phyloP scores from a whole-genome alignment of 768 basidiomycete species.

The Lactarius evosmus region DNA sequence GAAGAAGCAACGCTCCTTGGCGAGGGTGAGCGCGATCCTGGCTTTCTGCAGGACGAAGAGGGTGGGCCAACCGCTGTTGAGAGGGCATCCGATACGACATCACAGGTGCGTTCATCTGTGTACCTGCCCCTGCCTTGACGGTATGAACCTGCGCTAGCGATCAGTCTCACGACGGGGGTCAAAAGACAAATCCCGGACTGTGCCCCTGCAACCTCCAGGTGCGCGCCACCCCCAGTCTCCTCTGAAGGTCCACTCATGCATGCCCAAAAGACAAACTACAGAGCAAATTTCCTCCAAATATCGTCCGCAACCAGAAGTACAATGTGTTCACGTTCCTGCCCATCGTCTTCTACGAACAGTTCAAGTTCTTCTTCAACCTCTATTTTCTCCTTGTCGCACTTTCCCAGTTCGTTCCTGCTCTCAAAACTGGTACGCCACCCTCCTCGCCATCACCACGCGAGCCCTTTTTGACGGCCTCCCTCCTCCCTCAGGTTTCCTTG shows the following conservation, averaged over 20 bases:
- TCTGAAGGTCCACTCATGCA: not conserved
- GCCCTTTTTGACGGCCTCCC: not conserved
- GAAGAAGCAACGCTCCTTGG: slow-evolving; percentile 25
- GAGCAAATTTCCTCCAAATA: slow-evolving; percentile 76
- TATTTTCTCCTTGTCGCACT: slow-evolving; percentile 97
- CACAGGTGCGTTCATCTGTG: slow-evolving; percentile 30
- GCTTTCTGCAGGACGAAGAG: slow-evolving; percentile 40
- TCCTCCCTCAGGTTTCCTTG: slow-evolving; percentile 69
- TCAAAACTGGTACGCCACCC: slow-evolving; percentile 77
- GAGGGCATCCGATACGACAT: slow-evolving; percentile 24
- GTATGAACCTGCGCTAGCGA: slow-evolving; percentile 31
- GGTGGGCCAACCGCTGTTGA: slow-evolving; percentile 30
- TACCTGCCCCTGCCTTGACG: not conserved
- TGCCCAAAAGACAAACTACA: slow-evolving; percentile 60
- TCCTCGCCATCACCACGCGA: not conserved
- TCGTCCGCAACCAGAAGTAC: slow-evolving; percentile 97
- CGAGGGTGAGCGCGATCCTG: slow-evolving; percentile 35
- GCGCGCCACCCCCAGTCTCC: slow-evolving; percentile 3
- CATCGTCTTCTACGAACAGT: slow-evolving; percentile 96
- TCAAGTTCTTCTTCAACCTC: slow-evolving; percentile 99
- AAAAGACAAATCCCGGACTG: slow-evolving; percentile 72
- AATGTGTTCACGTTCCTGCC: slow-evolving; percentile 96
- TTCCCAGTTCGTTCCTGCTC: slow-evolving; percentile 91
- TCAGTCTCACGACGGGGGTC: slow-evolving; percentile 31
- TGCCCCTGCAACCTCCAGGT: slow-evolving; percentile 77